A percentile compares a stretch with the other conserved stretches of the same genome.
Evolutionary conservation across 805 yeast species (phyloP).

Genomic region (Wickerhamiella bombiphila): DNA sequence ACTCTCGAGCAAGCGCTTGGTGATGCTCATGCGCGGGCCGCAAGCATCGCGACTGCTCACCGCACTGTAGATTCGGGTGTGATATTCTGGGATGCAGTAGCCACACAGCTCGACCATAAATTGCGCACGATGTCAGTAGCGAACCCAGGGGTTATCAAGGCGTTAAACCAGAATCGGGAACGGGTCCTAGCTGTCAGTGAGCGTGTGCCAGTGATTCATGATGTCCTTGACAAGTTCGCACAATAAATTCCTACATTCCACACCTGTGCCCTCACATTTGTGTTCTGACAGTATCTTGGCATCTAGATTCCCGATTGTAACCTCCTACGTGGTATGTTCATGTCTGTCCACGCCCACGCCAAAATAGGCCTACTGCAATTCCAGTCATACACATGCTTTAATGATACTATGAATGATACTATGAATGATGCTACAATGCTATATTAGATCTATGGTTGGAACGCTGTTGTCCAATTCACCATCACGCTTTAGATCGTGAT

Average conservation of each 20-base stretch:
- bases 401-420: no score
- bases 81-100: slow-evolving; percentile 25
- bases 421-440: no score
- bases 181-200: slow-evolving; percentile 8
- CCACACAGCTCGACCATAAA: slow-evolving; percentile 21
- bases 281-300: no score
- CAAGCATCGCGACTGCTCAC: not conserved
- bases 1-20: slow-evolving; percentile 6
- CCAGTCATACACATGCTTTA: no score
- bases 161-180: slow-evolving; percentile 7
- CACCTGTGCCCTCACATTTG: not conserved
- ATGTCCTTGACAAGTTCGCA: slow-evolving; percentile 8
- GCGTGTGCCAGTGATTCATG: slow-evolving; percentile 6
- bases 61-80: not conserved
- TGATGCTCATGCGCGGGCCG: slow-evolving; percentile 9
- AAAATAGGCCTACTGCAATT: no score
- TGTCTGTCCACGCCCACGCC: no score
- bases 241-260: not conserved
- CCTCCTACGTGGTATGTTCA: no score
- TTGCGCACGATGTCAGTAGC: slow-evolving; percentile 21
- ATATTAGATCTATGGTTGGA: no score
- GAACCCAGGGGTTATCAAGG: slow-evolving; percentile 11
- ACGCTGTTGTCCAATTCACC: no score
- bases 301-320: no score
- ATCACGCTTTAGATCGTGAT: not conserved